phyloP scores from a whole-genome alignment of 345 rosid genomes.

The Melastoma malabathricum region DNA sequence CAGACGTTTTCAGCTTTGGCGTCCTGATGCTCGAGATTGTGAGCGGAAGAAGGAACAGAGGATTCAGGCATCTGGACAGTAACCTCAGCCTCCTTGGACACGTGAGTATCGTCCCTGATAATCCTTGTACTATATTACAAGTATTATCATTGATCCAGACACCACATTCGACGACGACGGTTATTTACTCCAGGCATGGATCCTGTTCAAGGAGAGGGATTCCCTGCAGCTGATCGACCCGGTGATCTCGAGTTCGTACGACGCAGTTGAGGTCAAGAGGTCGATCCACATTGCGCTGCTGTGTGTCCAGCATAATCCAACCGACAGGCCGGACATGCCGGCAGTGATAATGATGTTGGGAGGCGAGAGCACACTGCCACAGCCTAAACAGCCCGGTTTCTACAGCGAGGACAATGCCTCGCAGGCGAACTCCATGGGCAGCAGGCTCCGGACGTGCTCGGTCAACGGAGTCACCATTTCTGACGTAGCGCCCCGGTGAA shows the following conservation, averaged over 20 bases:
- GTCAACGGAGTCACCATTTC: conserved; percentile 3
- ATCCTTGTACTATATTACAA: background rate
- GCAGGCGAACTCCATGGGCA: background rate
- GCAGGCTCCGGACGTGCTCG: background rate
- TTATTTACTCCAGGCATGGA: conserved; percentile 20
- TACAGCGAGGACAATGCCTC: background rate
- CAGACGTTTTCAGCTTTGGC: conserved; percentile 30
- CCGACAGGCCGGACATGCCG: conserved; percentile 7
- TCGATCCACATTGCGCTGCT: conserved; percentile 9
- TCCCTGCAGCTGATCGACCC: conserved; percentile 10
- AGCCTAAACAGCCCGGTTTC: conserved; percentile 8
- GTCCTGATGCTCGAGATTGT: conserved; percentile 21
- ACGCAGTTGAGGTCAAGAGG: background rate
- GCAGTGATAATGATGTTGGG: conserved; percentile 7
- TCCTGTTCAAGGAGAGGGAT: conserved; percentile 14
- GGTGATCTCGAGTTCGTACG: background rate
- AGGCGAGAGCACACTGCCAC: conserved; percentile 3
- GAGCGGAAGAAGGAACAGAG: conserved; percentile 19
- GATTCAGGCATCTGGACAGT: conserved; percentile 13
- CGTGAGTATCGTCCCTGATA: conserved; percentile 8
- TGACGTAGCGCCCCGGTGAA: conserved; percentile 1
- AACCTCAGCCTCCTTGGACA: conserved; percentile 10
- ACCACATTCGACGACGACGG: too few relatives aligned
- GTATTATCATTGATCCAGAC: background rate
- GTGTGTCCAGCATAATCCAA: conserved; percentile 5